Evolutionary conservation across 345 rosid genomes (phyloP).

Genomic region (Rhizophora apiculata): DNA sequence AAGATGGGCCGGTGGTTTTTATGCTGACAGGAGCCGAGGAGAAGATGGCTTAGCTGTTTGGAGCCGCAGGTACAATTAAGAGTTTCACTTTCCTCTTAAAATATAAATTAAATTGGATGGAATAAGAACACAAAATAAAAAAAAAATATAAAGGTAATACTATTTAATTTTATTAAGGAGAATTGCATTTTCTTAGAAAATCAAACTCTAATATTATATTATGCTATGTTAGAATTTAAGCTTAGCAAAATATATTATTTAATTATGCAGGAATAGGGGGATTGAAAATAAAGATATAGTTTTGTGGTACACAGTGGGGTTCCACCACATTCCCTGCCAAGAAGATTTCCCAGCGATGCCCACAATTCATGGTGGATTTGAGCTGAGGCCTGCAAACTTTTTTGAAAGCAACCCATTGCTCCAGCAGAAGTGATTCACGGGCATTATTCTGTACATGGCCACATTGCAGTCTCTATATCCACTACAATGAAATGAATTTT

Average conservation of each 20-base stretch:
- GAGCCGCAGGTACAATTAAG: slow-evolving; percentile 48
- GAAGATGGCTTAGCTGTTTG: slow-evolving; percentile 71
- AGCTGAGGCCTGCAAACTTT: slow-evolving; percentile 66
- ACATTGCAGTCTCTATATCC: too few species aligned
- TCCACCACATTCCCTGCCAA: slow-evolving; percentile 74
- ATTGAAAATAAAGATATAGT: slow-evolving; percentile 74
- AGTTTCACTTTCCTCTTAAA: background rate
- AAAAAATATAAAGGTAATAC: too few species aligned
- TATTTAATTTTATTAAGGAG: too few species aligned
- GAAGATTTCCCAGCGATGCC: slow-evolving; percentile 88
- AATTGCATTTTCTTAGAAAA: too few species aligned
- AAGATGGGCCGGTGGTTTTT: slow-evolving; percentile 82
- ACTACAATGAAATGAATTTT: background rate
- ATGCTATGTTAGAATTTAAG: background rate
- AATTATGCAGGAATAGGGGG: slow-evolving; percentile 52
- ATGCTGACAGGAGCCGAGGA: slow-evolving; percentile 62
- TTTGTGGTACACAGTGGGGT: slow-evolving; percentile 71
- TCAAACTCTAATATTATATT: background rate
- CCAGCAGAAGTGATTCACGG: background rate
- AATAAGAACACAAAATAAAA: too few species aligned
- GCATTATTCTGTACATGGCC: too few species aligned
- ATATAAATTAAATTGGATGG: too few species aligned
- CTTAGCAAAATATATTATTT: background rate
- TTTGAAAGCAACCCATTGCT: slow-evolving; percentile 60
- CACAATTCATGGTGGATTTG: slow-evolving; percentile 52